A percentile compares a stretch with the other conserved stretches of the same genome.
Conservation (phyloP, 805 yeast species). For the Clavispora vitiphila region DNA sequence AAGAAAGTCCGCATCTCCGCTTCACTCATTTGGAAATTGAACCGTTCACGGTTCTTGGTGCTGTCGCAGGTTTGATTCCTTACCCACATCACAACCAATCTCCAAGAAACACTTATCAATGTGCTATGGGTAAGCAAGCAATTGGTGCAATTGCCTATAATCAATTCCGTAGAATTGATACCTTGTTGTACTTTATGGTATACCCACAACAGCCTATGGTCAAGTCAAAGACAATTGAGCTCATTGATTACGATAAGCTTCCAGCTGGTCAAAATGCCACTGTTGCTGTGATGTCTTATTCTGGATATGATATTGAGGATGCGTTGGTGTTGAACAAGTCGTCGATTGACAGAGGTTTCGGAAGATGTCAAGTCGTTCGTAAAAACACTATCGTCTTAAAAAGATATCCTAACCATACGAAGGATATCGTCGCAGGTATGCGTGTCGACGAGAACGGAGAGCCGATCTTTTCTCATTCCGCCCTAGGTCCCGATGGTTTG, state of each 20-base stretch:
- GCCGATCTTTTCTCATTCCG: constrained; percentile 80
- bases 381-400: constrained; percentile 87
- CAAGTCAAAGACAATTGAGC: constrained; percentile 92
- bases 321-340: constrained; percentile 92
- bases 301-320: constrained; percentile 99
- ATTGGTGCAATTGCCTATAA: constrained; percentile 98
- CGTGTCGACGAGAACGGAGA: constrained; percentile 75
- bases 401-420: constrained; percentile 89
- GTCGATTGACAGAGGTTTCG: constrained; percentile 93
- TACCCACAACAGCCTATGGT: constrained; percentile 99
- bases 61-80: constrained; percentile 89
- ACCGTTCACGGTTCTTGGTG: constrained; percentile 88
- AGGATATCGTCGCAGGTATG: constrained; percentile 89
- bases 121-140: constrained; percentile 99
- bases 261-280: constrained; percentile 99
- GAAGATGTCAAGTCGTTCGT: constrained; percentile 92
- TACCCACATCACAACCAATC: constrained; percentile 92
- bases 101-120: constrained; percentile 87
- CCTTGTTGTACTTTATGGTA: constrained; percentile 90
- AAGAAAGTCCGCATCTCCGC: constrained; percentile 41
- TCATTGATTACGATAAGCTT: constrained; percentile 89
- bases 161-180: constrained; percentile 93
- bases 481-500: constrained; percentile 90
- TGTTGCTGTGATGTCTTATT: constrained; percentile 98
- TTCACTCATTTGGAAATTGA: constrained; percentile 93